These are phyloP conservation scores for Lentinus brumalis DNA, from an alignment of 768 basidiomycete species.

Conservation along the genomic window DNA sequence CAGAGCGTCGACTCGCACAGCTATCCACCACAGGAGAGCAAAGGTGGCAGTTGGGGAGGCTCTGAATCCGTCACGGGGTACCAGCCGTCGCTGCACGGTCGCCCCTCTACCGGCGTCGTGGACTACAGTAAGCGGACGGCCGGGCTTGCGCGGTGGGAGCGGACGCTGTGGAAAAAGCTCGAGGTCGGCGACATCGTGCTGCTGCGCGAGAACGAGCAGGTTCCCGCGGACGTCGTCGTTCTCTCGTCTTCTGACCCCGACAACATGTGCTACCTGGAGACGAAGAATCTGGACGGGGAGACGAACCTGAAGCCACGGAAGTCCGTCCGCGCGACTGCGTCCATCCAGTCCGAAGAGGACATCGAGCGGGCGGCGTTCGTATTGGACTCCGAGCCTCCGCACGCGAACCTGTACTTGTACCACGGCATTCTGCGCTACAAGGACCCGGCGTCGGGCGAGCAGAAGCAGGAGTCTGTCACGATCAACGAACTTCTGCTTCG, in stretches of 20 bases:
- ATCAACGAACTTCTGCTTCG: slow-evolving; percentile 94
- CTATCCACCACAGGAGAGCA: slow-evolving; percentile 51
- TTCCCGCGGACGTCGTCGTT: slow-evolving; percentile 94
- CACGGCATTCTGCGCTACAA: slow-evolving; percentile 82
- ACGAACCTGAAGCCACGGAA: slow-evolving; percentile 92
- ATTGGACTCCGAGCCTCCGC: slow-evolving; percentile 91
- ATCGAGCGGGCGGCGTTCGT: slow-evolving; percentile 84
- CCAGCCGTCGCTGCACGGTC: slow-evolving; percentile 59
- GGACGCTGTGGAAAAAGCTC: slow-evolving; percentile 98
- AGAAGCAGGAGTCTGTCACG: slow-evolving; percentile 68
- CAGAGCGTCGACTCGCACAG: slow-evolving; percentile 66
- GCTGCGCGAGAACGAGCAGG: slow-evolving; percentile 90
- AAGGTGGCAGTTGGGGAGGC: slow-evolving; percentile 30
- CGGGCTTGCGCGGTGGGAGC: slow-evolving; percentile 86
- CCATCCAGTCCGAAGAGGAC: slow-evolving; percentile 85
- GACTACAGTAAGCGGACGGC: slow-evolving; percentile 70
- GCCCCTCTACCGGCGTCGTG: slow-evolving; percentile 69
- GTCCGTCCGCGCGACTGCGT: slow-evolving; percentile 73
- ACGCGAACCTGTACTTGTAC: slow-evolving; percentile 91
- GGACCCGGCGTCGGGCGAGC: slow-evolving; percentile 50
- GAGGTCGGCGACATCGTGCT: slow-evolving; percentile 97
- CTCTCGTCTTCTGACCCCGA: slow-evolving; percentile 91
- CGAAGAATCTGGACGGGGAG: slow-evolving; percentile 97
- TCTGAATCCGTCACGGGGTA: slow-evolving; percentile 41
- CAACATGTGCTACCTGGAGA: slow-evolving; percentile 93